These are phyloP conservation scores for Jatropha podagrica DNA, from an alignment of 441 rosid species.

Conservation along the genomic window DNA sequence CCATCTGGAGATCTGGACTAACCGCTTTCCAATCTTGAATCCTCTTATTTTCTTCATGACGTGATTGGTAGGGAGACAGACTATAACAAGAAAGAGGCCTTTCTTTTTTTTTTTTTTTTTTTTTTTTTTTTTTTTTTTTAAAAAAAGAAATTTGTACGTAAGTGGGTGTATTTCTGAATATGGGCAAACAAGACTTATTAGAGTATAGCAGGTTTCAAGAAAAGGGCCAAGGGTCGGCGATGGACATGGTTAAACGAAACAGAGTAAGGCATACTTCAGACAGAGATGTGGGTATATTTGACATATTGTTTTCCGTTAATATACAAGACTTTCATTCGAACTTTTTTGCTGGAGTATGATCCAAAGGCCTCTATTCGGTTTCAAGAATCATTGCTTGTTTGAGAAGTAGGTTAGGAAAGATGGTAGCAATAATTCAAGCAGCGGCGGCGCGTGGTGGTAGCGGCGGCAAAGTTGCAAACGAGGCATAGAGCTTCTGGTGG, in stretches of 20 bases:
- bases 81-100: neutral
- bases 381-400: neutral
- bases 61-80: neutral
- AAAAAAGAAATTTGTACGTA: too few relatives aligned
- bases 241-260: constrained; percentile 57
- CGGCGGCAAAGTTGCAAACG: neutral
- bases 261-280: constrained; percentile 58
- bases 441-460: neutral
- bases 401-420: too few relatives aligned
- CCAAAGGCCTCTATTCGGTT: neutral
- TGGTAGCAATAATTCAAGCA: too few relatives aligned
- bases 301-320: constrained; percentile 32
- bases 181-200: neutral
- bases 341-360: neutral
- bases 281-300: constrained; percentile 52
- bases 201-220: constrained; percentile 28
- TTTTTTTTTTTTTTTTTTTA: neutral
- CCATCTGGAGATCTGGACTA: constrained; percentile 52
- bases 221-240: constrained; percentile 61
- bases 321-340: constrained; percentile 16
- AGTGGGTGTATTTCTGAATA: too few relatives aligned
- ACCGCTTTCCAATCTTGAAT: constrained; percentile 53
- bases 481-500: neutral
- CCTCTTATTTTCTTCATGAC: constrained; percentile 58
- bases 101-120: neutral